Evolutionary conservation across 192 early-diverging fungal species (phyloP), one percentile per base, ranked within the genome.

Genomic region (Entomortierella parvispora): DNA sequence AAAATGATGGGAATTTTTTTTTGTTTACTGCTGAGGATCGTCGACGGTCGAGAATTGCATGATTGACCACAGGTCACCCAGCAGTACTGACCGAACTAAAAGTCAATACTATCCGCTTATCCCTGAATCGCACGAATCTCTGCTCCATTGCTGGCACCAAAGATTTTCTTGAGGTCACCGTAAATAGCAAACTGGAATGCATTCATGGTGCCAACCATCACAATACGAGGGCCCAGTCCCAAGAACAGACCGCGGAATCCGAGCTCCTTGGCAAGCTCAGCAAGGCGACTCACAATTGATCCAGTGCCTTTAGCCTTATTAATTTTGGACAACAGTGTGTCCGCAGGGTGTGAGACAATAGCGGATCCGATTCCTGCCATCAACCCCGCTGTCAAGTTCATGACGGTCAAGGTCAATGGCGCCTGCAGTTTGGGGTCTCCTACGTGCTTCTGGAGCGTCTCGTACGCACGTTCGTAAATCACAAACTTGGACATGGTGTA

Each of bases 171-270:
- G 43, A 65, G 34, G 18, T 65, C 50, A 25, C 93, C 93, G 81
- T 93, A 93, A 85, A 93, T 88, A 58, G 88, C 84, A 92, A 92
- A 95, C 82, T 95, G 93, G 54, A 92, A 82, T 60, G 87, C 92
- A 71, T 94, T 96, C 40, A 96, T 84, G 57, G 93, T 93, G 85
- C 95, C 95, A 69, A 96, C 91, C 95, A 96, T 96, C 43, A 94
- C 80, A 74, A 95, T 92, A 87, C 95, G 93, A 45, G 93, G 88
- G 22, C 87, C 86, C 28, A 96, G 84, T 64, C 95, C 95, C 76
- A 89, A 89, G 90, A 92, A 93, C 62, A 91, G 80, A 47, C 90
- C 90, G 15, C 74, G 54, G 31, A 89, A 81, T 47, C 90, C 90
- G 11, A 92, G 80, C 32, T 90, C 86, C 77, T 90, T 90, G 25